Percentiles rank a stretch among this genome's conserved stretches.
Evolutionary conservation across 2,329 filamentous ascomycete genomes (phyloP).

Genomic region (Diplodia intermedia): DNA sequence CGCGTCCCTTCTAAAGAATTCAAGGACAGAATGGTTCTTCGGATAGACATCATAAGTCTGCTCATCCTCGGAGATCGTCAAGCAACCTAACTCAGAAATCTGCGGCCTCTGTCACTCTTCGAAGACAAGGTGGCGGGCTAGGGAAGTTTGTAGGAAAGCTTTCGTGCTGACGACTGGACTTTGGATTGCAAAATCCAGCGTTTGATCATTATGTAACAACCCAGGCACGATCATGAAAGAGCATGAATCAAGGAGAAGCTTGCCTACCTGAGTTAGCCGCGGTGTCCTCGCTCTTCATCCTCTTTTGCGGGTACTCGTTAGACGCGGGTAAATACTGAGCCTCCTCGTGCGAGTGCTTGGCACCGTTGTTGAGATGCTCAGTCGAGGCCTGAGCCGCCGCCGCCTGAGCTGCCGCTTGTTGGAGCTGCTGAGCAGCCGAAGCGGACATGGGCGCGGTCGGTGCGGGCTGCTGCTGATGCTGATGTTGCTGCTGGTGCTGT

Average conservation of each 20-base stretch:
- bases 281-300: constrained; percentile 32
- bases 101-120: neutral
- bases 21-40: neutral
- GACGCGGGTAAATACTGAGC: constrained; percentile 31
- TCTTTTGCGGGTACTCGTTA: constrained; percentile 29
- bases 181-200: neutral
- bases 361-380: constrained; percentile 30
- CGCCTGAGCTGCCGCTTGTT: constrained; percentile 38
- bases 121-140: neutral
- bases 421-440: constrained; percentile 33
- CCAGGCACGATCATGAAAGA: neutral
- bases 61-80: neutral
- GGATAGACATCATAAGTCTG: neutral
- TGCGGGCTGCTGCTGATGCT: constrained; percentile 29
- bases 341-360: constrained; percentile 32
- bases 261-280: constrained; percentile 20
- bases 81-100: neutral
- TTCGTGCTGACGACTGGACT: neutral
- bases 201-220: neutral
- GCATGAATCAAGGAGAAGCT: neutral
- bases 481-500: neutral
- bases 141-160: neutral
- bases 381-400: constrained; percentile 40
- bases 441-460: constrained; percentile 45
- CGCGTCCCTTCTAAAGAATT: neutral